phyloP scores from a whole-genome alignment of 164 flowering plant genomes.

The Piper betle region DNA sequence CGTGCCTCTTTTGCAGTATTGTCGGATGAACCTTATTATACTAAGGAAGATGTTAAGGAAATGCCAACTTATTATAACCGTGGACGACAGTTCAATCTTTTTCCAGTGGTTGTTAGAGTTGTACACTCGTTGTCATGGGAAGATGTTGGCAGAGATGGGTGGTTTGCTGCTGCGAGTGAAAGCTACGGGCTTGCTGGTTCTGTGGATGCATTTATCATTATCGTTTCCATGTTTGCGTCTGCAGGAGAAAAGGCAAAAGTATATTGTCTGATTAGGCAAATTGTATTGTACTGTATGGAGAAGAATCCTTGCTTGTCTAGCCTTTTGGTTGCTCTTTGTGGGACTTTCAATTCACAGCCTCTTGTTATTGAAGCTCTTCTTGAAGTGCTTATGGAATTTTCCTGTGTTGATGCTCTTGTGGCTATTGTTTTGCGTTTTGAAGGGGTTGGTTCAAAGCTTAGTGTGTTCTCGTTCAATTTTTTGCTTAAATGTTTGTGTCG shows the following conservation, averaged over 20 bases:
- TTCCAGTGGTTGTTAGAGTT: slow-evolving; percentile 23
- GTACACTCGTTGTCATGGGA: slow-evolving; percentile 36
- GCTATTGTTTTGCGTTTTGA: slow-evolving; percentile 29
- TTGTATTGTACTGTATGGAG: slow-evolving; percentile 21
- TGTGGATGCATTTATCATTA: slow-evolving; percentile 21
- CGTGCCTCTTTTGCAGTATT: slow-evolving; percentile 9
- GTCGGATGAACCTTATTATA: slow-evolving; percentile 4
- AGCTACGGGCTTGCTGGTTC: slow-evolving; percentile 30
- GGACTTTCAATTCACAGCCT: slow-evolving; percentile 6
- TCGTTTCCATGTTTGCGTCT: slow-evolving; percentile 31
- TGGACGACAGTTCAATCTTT: slow-evolving; percentile 6
- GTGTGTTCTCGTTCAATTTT: slow-evolving; percentile 34
- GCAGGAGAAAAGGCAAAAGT: slow-evolving; percentile 33
- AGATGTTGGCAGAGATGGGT: slow-evolving; percentile 18
- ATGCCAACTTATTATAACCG: neutral
- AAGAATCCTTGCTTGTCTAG: slow-evolving; percentile 15
- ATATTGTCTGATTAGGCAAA: slow-evolving; percentile 28
- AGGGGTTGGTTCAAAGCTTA: slow-evolving; percentile 17
- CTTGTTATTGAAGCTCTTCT: slow-evolving; percentile 30
- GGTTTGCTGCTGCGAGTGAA: slow-evolving; percentile 15
- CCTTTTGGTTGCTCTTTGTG: slow-evolving; percentile 19
- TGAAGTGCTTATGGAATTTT: slow-evolving; percentile 33
- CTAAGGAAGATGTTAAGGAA: neutral
- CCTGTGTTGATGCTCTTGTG: slow-evolving; percentile 36
- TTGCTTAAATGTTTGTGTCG: slow-evolving; percentile 41